Base-by-base conservation (phyloP, 2,329 filamentous ascomycete species). In the Colletotrichum spaethianum region DNA sequence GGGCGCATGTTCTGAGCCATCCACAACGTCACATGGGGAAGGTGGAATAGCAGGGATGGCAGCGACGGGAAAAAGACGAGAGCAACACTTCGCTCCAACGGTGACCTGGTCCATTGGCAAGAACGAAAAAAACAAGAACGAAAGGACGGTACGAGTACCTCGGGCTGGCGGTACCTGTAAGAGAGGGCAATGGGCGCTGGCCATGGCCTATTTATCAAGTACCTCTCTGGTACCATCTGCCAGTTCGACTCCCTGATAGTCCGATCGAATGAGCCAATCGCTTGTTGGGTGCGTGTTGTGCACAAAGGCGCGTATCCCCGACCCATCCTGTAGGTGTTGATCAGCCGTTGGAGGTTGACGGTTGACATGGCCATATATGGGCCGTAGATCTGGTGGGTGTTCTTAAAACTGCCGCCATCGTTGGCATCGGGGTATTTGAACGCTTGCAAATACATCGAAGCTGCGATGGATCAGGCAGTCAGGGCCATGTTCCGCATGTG, bases 11-110 rank as follows among this genome's bases (percentile, higher is more conserved):
- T 59, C 69, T 55, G 46, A 33, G 31, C 64, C 31, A 59, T 62
- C 69, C 55, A 67, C 64, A 67, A 36, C 4, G 31, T 53, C 8
- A 50, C 64, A 74, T 66, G 64, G 72, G 64, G 52, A 42, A 52
- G 53, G 46, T 55, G 55, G 42, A 36, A n/a, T 12, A 46, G 38
- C 70, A 72, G 70, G 70, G 65, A 70, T 69, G 16, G 20, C 20
- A 52, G 38, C 31, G 44, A 63, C 65, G 65, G 69, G 69, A 59
- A 40, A 40, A 23, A 53, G 64, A 69, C 38, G 60, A 59, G 44
- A 31, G n/a, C 57, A 55, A 36, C 52, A 59, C 31, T 28, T 46
- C 40, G 59, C 44, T 26, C 60, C 57, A 55, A 31, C 55, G 28
- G 9, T 48, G 46, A 23, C 59, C 65, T 52, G 69, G 65, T 55